Evolutionary conservation across 305 asterid species (phyloP).

Genomic region (Caryopteris hybrid): DNA sequence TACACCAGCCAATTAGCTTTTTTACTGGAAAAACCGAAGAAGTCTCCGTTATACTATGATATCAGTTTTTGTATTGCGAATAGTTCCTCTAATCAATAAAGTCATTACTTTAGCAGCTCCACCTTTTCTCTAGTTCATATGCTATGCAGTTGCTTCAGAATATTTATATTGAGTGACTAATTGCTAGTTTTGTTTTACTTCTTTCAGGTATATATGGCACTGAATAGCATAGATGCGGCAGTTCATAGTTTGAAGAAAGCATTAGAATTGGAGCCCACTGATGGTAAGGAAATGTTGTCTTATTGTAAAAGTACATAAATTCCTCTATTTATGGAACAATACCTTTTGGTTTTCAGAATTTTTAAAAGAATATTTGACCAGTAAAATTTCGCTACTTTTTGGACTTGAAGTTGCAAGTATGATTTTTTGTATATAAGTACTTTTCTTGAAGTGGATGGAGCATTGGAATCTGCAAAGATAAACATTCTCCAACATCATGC

Average conservation of each 20-base stretch:
- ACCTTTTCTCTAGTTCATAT: background rate
- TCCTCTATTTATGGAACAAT: background rate
- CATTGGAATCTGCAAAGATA: background rate
- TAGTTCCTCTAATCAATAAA: background rate
- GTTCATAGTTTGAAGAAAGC: constrained; percentile 71
- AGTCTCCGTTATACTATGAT: background rate
- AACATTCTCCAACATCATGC: background rate
- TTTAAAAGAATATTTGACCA: background rate
- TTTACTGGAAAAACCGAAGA: background rate
- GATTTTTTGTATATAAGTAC: background rate
- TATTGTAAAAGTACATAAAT: background rate
- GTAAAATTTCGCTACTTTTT: background rate
- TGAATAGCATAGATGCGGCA: constrained; percentile 76
- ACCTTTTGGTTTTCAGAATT: constrained; percentile 3
- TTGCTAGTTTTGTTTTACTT: background rate
- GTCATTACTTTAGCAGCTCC: background rate
- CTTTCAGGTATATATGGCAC: constrained; percentile 68
- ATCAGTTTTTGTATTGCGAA: background rate
- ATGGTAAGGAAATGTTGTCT: constrained; percentile 45
- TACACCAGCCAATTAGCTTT: background rate
- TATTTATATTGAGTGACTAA: background rate
- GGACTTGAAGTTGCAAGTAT: background rate
- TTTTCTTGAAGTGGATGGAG: background rate
- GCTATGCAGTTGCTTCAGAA: constrained; percentile 8
- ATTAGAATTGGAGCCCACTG: constrained; percentile 73